These are phyloP conservation scores for Pelargonium fulgidum DNA, from an alignment of 441 rosid genomes.

Conservation along the genomic window DNA sequence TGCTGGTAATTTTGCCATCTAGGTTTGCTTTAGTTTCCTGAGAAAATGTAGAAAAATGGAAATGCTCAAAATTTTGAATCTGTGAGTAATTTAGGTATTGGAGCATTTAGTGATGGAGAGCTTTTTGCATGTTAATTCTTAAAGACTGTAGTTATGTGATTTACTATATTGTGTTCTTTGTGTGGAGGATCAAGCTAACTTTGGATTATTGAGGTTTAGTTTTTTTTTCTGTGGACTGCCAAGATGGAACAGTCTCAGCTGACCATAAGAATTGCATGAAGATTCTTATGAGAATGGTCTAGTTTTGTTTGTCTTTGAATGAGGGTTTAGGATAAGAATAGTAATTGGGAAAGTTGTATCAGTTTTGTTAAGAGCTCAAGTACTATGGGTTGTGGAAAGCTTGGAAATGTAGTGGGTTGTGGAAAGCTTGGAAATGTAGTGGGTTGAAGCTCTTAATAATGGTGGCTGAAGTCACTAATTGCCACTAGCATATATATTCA, in stretches of 20 bases:
- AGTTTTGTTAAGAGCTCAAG: background rate
- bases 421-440: background rate
- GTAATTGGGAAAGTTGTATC: background rate
- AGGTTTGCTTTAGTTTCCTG: background rate
- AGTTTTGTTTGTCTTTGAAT: background rate
- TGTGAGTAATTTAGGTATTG: background rate
- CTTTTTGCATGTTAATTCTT: background rate
- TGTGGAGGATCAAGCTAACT: too few species aligned
- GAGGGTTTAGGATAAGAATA: background rate
- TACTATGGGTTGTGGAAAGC: too few species aligned
- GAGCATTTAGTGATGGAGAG: background rate
- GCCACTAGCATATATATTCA: background rate
- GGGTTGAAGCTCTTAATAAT: background rate
- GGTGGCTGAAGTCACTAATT: background rate
- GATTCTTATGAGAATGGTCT: background rate
- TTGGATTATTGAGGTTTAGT: background rate
- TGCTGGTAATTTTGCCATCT: constrained; percentile 55
- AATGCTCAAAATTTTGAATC: background rate
- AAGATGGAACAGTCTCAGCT: too few species aligned
- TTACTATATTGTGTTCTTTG: background rate
- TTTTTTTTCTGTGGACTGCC: too few species aligned
- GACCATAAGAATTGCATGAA: background rate
- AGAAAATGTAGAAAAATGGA: background rate
- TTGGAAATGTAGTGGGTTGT: background rate
- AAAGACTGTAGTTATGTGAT: background rate